Percentiles rank a stretch among this genome's conserved stretches.
These are phyloP conservation scores for Salmacisia buchloeana DNA, from an alignment of 1,284 basidiomycete species.

Conservation along the genomic window DNA sequence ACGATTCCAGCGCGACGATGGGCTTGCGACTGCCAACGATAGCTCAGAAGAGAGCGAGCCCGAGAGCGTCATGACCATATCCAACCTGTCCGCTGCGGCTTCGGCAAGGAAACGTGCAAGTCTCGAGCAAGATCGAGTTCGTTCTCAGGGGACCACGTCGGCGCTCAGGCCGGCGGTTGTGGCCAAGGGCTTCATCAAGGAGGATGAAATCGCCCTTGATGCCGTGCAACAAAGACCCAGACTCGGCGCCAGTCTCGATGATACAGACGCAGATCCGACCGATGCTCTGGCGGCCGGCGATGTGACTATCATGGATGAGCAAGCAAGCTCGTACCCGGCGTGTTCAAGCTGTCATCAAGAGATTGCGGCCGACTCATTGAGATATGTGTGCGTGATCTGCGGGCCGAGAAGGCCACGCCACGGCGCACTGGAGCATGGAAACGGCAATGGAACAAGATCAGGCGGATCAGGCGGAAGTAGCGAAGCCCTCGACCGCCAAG, in stretches of 20 bases:
- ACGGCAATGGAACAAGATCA: background rate
- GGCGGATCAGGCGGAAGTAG: no score
- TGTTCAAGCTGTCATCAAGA: background rate
- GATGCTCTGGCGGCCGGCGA: no score
- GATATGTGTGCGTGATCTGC: slow-evolving; percentile 2
- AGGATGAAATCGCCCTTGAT: background rate
- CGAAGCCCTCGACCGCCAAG: background rate
- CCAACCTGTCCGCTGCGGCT: background rate
- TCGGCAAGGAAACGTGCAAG: no score
- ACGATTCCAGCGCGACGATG: no score
- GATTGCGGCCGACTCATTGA: slow-evolving; percentile 1
- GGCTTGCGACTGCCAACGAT: background rate
- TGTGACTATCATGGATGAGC: no score
- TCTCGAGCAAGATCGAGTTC: no score
- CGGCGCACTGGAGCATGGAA: background rate
- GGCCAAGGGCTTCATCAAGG: background rate
- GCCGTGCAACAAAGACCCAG: background rate
- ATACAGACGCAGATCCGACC: no score
- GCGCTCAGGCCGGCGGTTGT: no score
- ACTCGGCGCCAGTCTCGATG: background rate
- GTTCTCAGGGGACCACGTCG: no score
- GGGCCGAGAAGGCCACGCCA: background rate
- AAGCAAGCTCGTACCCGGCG: no score
- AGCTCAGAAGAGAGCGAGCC: slow-evolving; percentile 2
- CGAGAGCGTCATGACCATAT: background rate